Evolutionary conservation across 1,284 basidiomycete species (phyloP), one percentile per base, ranked within the genome.

Genomic region (Malassezia slooffiae): DNA sequence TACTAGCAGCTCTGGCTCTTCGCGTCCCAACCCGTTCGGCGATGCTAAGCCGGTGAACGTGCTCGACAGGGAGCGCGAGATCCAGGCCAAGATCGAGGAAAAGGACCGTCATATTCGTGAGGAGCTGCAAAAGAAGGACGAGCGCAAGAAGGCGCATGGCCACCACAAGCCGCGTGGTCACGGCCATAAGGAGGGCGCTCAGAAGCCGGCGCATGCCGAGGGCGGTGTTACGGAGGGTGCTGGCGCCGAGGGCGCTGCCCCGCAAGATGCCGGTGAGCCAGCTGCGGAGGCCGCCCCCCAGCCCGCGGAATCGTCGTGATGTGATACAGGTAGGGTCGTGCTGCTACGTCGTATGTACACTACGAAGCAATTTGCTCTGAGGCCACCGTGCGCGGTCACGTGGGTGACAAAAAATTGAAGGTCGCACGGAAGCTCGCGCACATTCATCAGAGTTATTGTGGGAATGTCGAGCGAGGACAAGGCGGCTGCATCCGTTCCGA

Each of bases 1-100:
- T 3, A 71, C 87, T 29, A 79, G 82, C 1, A 82, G 83, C 5
- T 80, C 83, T 4, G 83, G 19, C 35, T 48, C 65, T 16, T 26
- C 64, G 22, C 40, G 63, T 9, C 39, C 73, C 13, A 72, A 78
- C 64, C 88, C 90, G 2, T 96, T 96, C 67, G 91, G 91, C 44
- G 76, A 77, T 39, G 91, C 91, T 30, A 87, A 84, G 61, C 88
- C 90, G 11, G 82, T 95, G 24, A 87, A 95, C 70, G 80, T 83
- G 7, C 74, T 81, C 16, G 74, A 77, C 3, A 79, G 80, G 43
- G 88, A 95, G 65, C 78, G 77, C 40, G 83, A 79, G 64, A 79
- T 86, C 9, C 70, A 77, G 21, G 77, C 82, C 38, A 55, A 55
- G 44, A 51, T 68, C 23, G 41, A 46, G n/a, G 50, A 58, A 38